phyloP scores from a whole-genome alignment of 257 asterid genomes.

The Primulina tabacum region DNA sequence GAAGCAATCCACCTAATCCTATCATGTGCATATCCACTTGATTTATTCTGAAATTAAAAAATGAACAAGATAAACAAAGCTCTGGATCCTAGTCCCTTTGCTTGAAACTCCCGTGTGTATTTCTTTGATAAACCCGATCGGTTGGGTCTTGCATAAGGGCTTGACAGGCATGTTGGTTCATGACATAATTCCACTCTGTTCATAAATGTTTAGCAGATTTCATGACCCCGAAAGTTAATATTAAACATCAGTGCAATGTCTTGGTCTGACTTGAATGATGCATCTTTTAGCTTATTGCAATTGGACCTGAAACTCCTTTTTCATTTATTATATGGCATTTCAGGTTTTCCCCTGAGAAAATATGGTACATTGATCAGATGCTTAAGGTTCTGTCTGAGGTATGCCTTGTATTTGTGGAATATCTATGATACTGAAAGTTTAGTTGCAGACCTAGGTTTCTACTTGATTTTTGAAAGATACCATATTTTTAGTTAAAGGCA shows the following conservation, averaged over 20 bases:
- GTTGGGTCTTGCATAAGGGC: too few species aligned
- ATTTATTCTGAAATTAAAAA: too few species aligned
- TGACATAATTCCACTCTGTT: neutral
- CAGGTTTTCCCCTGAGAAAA: constrained; percentile 92
- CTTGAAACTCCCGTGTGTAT: too few species aligned
- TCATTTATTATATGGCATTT: constrained; percentile 35
- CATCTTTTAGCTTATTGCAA: constrained; percentile 26
- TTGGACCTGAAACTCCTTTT: constrained; percentile 23
- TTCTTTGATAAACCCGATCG: too few species aligned
- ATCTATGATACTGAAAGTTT: constrained; percentile 9
- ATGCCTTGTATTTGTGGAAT: constrained; percentile 25
- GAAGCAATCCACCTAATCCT: too few species aligned
- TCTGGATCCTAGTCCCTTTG: too few species aligned
- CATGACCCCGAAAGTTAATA: neutral
- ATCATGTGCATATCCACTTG: too few species aligned
- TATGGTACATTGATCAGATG: constrained; percentile 96
- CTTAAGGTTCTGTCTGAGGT: constrained; percentile 94
- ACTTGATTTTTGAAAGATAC: constrained; percentile 21
- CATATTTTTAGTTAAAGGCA: constrained; percentile 22
- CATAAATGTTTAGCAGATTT: constrained; percentile 14
- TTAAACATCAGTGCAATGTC: constrained; percentile 17
- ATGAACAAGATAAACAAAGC: too few species aligned
- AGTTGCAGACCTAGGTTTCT: constrained; percentile 7
- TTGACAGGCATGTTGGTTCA: too few species aligned
- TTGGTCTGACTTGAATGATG: neutral